phyloP scores from a whole-genome alignment of 345 rosid species.

The Ricinus communis region DNA sequence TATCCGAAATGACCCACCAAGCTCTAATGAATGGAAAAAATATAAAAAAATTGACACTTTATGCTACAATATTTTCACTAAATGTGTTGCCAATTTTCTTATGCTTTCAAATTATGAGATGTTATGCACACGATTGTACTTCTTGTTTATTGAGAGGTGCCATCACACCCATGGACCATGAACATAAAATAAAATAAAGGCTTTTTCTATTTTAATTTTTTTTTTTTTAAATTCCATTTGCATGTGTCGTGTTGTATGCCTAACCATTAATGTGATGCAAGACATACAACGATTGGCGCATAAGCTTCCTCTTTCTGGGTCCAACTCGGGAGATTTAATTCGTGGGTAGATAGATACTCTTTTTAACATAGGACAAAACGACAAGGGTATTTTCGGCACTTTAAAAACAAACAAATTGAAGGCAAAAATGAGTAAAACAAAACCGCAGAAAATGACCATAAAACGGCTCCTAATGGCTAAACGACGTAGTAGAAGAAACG shows the following conservation, averaged over 20 bases:
- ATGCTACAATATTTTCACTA: no score
- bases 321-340: not conserved
- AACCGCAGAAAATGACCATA: conserved; percentile 8
- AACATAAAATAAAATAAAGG: not conserved
- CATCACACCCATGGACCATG: not conserved
- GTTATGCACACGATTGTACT: no score
- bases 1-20: no score
- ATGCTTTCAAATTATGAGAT: not conserved
- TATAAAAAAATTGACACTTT: not conserved
- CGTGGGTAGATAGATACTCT: not conserved
- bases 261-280: no score
- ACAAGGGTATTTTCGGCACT: not conserved
- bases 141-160: no score
- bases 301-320: not conserved
- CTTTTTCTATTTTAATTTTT: no score
- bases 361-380: not conserved
- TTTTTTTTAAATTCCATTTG: no score
- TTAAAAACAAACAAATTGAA: not conserved
- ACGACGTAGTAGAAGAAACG: not conserved
- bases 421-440: not conserved
- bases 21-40: no score
- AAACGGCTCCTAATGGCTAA: conserved; percentile 2
- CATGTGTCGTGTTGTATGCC: no score
- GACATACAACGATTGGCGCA: not conserved
- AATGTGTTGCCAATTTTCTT: not conserved